Conservation (phyloP, 2,329 filamentous ascomycete genomes). For the Botrytis fragariae region DNA sequence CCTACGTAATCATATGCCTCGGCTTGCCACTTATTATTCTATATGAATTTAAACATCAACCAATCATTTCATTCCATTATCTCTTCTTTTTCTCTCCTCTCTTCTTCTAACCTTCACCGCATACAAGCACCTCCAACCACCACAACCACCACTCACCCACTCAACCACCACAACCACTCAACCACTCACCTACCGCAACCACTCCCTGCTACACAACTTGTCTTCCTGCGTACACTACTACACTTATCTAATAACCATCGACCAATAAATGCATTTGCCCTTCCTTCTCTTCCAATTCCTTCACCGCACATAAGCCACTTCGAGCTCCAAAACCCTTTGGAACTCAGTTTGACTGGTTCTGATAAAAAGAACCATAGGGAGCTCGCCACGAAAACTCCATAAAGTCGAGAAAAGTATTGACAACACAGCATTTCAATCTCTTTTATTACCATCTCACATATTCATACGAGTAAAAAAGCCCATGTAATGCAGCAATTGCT, state of each 20-base stretch:
- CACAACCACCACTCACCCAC: no score
- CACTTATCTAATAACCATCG: not conserved
- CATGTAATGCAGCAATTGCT: slow-evolving; percentile 10
- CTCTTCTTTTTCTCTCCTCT: not conserved
- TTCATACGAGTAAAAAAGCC: slow-evolving; percentile 9
- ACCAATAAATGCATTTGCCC: not conserved
- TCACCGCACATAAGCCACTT: slow-evolving; percentile 30
- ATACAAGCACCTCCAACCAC: slow-evolving; percentile 24
- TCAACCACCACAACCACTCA: not conserved
- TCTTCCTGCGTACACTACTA: not conserved
- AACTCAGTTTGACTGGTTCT: not conserved
- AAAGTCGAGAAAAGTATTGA: not conserved
- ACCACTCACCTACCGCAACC: not conserved
- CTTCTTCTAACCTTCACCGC: not conserved
- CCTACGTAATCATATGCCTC: not conserved
- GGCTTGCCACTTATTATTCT: not conserved
- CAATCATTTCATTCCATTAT: not conserved
- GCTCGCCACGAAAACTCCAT: slow-evolving; percentile 15
- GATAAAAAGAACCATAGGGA: slow-evolving; percentile 13
- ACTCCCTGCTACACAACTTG: not conserved
- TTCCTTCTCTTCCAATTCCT: slow-evolving; percentile 4
- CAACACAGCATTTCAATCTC: slow-evolving; percentile 10
- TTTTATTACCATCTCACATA: not conserved
- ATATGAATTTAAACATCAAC: not conserved
- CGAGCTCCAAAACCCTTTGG: slow-evolving; percentile 22